Base-by-base conservation (phyloP, 495 filamentous ascomycete species). In the Bryoglossum gracile region DNA sequence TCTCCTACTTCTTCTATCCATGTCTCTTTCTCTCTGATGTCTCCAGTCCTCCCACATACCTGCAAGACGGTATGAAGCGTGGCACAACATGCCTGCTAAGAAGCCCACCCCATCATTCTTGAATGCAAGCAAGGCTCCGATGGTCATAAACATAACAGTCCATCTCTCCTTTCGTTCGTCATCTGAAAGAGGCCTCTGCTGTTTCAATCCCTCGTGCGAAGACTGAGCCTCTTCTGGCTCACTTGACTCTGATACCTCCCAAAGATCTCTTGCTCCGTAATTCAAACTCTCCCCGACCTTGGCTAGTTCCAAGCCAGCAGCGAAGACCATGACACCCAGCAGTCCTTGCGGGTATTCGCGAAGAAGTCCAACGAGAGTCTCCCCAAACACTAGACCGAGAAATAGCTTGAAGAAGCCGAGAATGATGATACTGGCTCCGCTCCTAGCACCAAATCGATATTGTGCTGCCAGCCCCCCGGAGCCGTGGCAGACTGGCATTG, bases 401-500 rank as follows among this genome's bases (percentile, higher is more conserved):
- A 82, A 6, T 6, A 95, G 65, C 62, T 96, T 97, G 30, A 86
- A 66, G 0, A 76, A 17, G 0, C 91, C 91, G 1, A 96, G 74
- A 37, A 94, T 61, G 35, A 95, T 79, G 32, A 95, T 75, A 54
- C 83, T 86, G 0, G 86, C 76, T 1, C 91, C 91, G 25, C 86
- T 92, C 10, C 90, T 81, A 4, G 90, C 89, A 2, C 91, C 91
- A 54, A 95, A 97, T 2, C 87, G 79, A 57, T 86, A 85, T 61
- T 95, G 90, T 1, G 82, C 91, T 2, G 91, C 91, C 0, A 96
- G 69, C 0, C 91, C 91, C 2, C 91, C 91, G 10, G 87, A 87
- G 3, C 91, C 91, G 60, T 96, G 91, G 57, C 91, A 97, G 2
- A 94, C 84, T 4, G 91, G 91, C 91, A 97, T 97, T 0, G 82